Conservation (phyloP, 106 monocot species). For the Amphibolis antarctica region DNA sequence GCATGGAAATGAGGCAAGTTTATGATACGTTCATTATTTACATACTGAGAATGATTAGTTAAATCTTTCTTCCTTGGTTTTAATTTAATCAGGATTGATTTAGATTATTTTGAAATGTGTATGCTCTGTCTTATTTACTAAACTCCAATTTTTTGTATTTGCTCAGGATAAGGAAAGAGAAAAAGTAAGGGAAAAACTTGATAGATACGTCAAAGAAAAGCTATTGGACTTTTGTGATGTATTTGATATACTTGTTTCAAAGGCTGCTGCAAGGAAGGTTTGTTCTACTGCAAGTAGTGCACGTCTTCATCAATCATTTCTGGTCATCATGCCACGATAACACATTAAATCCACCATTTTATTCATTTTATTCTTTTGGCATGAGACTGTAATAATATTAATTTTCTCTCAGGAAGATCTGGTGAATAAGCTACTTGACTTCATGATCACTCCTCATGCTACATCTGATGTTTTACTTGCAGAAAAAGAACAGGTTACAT, state of each 20-base stretch:
- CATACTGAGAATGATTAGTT: not conserved
- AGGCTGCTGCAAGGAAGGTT: conserved; percentile 49
- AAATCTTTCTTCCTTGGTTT: not conserved
- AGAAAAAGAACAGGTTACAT: conserved; percentile 52
- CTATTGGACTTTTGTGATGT: conserved; percentile 59
- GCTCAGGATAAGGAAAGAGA: conserved; percentile 47
- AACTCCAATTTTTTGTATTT: conserved; percentile 2
- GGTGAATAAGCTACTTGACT: conserved; percentile 60
- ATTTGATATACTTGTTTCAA: conserved; percentile 55
- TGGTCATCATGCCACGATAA: too few species aligned
- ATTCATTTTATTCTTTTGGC: not conserved
- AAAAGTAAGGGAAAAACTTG: conserved; percentile 58
- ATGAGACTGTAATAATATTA: not conserved
- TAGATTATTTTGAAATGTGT: not conserved
- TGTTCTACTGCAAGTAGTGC: not conserved
- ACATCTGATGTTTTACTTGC: conserved; percentile 37
- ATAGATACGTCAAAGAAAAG: conserved; percentile 46
- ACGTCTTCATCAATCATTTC: not conserved
- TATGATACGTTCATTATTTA: not conserved
- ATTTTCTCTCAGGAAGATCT: conserved; percentile 51
- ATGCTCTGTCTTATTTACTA: not conserved
- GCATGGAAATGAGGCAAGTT: conserved; percentile 78
- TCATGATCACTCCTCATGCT: conserved; percentile 64
- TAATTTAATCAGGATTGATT: not conserved
- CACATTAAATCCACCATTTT: too few species aligned